Conservation (phyloP, 208 protist species). For the Crithidia thermophila region DNA sequence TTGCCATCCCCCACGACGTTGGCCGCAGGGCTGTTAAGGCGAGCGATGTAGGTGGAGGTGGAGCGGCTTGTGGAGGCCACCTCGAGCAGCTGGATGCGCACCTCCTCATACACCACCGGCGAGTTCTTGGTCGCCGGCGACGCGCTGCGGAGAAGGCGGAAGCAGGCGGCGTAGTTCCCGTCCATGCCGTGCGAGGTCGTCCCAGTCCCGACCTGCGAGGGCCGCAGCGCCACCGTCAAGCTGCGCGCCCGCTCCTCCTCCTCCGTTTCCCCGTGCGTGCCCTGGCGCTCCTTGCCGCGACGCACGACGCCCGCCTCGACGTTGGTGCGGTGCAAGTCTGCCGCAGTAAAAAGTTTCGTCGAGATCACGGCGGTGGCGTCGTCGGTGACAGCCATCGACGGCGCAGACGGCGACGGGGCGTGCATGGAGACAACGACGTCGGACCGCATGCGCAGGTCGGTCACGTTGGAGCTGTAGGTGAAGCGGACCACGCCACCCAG, state of each 20-base stretch:
- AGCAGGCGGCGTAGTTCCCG: slow-evolving; percentile 55
- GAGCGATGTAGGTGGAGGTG: slow-evolving; percentile 25
- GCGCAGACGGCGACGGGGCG: slow-evolving; percentile 12
- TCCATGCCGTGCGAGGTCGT: slow-evolving; percentile 6
- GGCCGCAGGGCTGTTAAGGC: slow-evolving; percentile 2
- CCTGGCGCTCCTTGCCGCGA: slow-evolving; percentile 5
- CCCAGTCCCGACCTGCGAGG: neutral
- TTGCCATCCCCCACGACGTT: neutral
- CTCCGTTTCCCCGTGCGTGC: neutral
- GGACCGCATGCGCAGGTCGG: slow-evolving; percentile 19
- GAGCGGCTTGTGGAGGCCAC: slow-evolving; percentile 30
- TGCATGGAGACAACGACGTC: slow-evolving; percentile 41
- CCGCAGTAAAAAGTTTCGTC: slow-evolving; percentile 12
- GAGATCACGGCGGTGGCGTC: slow-evolving; percentile 19
- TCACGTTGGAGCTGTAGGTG: slow-evolving; percentile 41
- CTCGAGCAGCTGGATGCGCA: slow-evolving; percentile 33
- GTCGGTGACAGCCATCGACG: slow-evolving; percentile 22
- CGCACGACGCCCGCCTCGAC: slow-evolving; percentile 1
- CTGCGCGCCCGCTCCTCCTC: slow-evolving; percentile 8
- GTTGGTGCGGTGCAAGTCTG: slow-evolving; percentile 24
- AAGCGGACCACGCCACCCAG: slow-evolving; percentile 40
- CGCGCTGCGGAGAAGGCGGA: slow-evolving; percentile 30
- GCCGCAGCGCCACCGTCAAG: slow-evolving; percentile 11
- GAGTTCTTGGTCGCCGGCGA: neutral
- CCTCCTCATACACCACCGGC: slow-evolving; percentile 22